These are phyloP conservation scores for Phytophthora citricola DNA, from an alignment of 352 stramenopile species.

Conservation along the genomic window DNA sequence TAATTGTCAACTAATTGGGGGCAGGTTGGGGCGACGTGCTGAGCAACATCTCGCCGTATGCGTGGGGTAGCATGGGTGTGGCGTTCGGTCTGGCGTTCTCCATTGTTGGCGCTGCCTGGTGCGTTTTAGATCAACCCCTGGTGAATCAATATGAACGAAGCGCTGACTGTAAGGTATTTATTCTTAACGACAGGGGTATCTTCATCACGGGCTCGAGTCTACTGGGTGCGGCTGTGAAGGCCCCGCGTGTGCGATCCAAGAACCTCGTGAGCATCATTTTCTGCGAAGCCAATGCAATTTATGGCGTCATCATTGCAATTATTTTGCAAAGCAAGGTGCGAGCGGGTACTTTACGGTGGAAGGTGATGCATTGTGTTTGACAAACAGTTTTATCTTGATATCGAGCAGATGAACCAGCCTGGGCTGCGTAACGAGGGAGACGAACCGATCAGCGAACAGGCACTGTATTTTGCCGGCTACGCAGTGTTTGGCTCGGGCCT, in stretches of 20 bases:
- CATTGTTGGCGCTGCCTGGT: conserved; percentile 97
- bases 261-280: conserved; percentile 99
- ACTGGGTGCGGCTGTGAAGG: conserved; percentile 98
- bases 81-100: conserved; percentile 96
- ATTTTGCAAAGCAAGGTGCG: conserved; percentile 98
- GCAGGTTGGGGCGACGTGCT: conserved; percentile 95
- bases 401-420: conserved; percentile 77
- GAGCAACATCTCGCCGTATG: conserved; percentile 98
- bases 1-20: conserved; percentile 1
- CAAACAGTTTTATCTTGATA: neutral
- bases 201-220: conserved; percentile 96
- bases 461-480: conserved; percentile 97
- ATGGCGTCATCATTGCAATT: conserved; percentile 99
- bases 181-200: conserved; percentile 72
- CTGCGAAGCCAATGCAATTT: conserved; percentile 99
- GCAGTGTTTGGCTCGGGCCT: conserved; percentile 97
- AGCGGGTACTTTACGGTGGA: neutral
- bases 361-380: conserved; percentile 5
- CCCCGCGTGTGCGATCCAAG: conserved; percentile 98
- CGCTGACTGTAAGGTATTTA: conserved; percentile 7
- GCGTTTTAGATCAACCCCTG: conserved; percentile 13
- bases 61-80: conserved; percentile 98
- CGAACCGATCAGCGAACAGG: conserved; percentile 73
- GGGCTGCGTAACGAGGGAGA: conserved; percentile 63
- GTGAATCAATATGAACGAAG: neutral